These are phyloP conservation scores for Scheffersomyces illinoinensis DNA, from an alignment of 1,139 yeast genomes.

Conservation along the genomic window DNA sequence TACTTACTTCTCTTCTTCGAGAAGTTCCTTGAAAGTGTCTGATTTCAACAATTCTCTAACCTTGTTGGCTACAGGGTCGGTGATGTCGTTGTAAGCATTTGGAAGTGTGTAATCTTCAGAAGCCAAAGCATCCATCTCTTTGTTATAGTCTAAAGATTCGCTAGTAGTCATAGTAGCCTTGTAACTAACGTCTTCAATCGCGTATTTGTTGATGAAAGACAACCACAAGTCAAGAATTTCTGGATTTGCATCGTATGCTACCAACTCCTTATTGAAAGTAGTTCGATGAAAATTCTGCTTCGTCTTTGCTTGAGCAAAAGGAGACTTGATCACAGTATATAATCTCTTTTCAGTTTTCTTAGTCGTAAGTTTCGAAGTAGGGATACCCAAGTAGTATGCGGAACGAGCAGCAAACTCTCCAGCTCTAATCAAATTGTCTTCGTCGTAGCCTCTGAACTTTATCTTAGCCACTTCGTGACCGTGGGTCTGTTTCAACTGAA, in stretches of 20 bases:
- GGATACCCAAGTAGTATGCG: conserved; percentile 86
- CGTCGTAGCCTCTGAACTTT: conserved; percentile 71
- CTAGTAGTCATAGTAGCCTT: conserved; percentile 67
- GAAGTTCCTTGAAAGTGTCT: conserved; percentile 48
- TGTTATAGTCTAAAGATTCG: conserved; percentile 51
- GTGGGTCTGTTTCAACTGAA: conserved; percentile 64
- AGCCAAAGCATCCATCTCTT: conserved; percentile 29
- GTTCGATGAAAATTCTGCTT: conserved; percentile 93
- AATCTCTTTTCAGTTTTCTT: conserved; percentile 69
- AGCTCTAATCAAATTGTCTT: conserved; percentile 69
- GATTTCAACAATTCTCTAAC: conserved; percentile 69
- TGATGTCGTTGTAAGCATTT: conserved; percentile 36
- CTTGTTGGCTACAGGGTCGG: conserved; percentile 68
- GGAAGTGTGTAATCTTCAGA: conserved; percentile 33
- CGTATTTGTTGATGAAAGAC: conserved; percentile 75
- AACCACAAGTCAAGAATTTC: conserved; percentile 84
- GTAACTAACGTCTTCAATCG: conserved; percentile 80
- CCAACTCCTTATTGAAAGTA: conserved; percentile 72
- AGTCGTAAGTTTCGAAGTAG: conserved; percentile 56
- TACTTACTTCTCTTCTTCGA: conserved; percentile 21
- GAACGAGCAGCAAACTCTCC: conserved; percentile 87
- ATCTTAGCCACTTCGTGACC: conserved; percentile 75
- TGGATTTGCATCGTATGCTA: conserved; percentile 82
- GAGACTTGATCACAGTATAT: conserved; percentile 92
- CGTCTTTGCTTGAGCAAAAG: conserved; percentile 91